Conservation (phyloP, 139 green algal species). For the Closterium sp. region DNA sequence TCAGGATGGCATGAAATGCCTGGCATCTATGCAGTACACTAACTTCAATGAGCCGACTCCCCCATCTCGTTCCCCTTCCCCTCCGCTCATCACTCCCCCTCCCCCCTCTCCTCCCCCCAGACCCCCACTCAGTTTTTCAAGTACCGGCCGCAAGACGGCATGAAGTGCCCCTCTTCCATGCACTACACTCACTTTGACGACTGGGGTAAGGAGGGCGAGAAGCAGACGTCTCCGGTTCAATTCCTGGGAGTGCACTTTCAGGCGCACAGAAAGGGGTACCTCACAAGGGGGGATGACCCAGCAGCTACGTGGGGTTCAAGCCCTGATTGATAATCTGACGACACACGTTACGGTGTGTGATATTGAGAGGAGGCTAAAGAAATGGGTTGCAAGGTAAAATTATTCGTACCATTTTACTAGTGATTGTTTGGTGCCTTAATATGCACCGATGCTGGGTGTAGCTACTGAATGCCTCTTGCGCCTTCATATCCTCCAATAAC, state of each 20-base stretch:
- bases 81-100: no score
- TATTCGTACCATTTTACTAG: no score
- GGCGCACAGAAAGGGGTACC: conserved; percentile 26
- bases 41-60: not conserved
- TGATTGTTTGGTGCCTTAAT: no score
- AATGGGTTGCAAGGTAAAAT: no score
- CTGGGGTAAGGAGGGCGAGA: conserved; percentile 3
- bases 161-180: conserved; percentile 18
- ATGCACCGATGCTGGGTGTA: no score
- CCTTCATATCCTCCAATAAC: no score
- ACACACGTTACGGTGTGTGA: no score
- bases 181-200: conserved; percentile 35
- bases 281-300: conserved; percentile 12
- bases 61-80: no score
- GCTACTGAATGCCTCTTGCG: no score
- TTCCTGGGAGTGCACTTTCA: conserved; percentile 31
- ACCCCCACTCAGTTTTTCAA: conserved; percentile 17
- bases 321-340: no score
- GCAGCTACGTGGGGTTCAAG: conserved; percentile 3
- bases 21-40: conserved; percentile 11
- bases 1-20: not conserved
- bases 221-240: conserved; percentile 6
- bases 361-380: no score
- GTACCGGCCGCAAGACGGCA: conserved; percentile 24
- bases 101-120: not conserved